These are phyloP conservation scores for Fraxinus angustifolia DNA, from an alignment of 305 asterid species.

Conservation along the genomic window DNA sequence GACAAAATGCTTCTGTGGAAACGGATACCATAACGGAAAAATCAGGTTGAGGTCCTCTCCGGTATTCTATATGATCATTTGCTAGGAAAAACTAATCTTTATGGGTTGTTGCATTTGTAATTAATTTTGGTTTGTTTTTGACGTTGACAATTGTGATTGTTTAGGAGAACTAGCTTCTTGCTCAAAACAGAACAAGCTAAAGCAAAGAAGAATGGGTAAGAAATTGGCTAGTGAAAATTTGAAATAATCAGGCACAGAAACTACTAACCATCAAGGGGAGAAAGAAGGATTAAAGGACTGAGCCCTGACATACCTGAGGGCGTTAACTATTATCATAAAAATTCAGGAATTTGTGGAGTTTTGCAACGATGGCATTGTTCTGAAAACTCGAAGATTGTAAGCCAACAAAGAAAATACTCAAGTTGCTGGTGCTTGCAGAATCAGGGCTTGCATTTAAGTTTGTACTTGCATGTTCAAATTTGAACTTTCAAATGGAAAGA, in stretches of 20 bases:
- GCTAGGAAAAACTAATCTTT: background rate
- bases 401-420: background rate
- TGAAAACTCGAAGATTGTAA: background rate
- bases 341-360: background rate
- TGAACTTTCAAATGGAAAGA: background rate
- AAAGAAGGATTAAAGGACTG: background rate
- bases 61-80: background rate
- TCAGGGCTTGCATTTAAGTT: background rate
- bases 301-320: background rate
- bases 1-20: slow-evolving; percentile 39
- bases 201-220: slow-evolving; percentile 52
- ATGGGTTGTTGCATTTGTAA: background rate
- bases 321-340: background rate
- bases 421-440: background rate
- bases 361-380: background rate
- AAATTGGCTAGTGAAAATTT: slow-evolving; percentile 27
- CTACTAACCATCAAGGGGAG: background rate
- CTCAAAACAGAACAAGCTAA: slow-evolving; percentile 38
- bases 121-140: background rate
- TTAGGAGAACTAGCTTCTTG: slow-evolving; percentile 26
- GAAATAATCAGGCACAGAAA: slow-evolving; percentile 22
- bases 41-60: slow-evolving; percentile 29
- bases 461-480: background rate
- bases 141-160: background rate
- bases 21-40: background rate